Evolutionary conservation across 2,329 filamentous ascomycete genomes (phyloP), one percentile per base, ranked within the genome.

Genomic region (Verticillium nubilum): DNA sequence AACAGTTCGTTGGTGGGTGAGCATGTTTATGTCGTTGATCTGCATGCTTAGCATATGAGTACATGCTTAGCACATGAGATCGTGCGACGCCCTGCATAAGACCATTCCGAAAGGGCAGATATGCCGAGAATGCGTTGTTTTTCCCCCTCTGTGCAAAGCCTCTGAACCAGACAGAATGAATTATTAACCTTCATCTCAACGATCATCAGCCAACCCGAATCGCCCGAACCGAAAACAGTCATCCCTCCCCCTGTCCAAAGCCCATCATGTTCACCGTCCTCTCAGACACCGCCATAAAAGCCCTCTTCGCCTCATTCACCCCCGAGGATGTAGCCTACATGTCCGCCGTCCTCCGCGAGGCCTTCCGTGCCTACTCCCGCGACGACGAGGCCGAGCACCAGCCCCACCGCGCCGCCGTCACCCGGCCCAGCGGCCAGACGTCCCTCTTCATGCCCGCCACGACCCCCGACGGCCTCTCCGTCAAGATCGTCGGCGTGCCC

Each of bases 401-500:
- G 62, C 86, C 86, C 1, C 79, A 82, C 59, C 78, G 86, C 47
- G 87, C 85, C 1, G 76, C 80, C 2, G 79, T 89, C 57, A 83
- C 82, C 57, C 81, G 83, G 13, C 80, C 80, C 57, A 80, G 86
- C 77, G 86, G 86, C 3, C 79, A 80, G 31, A 85, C 82, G 1
- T 88, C 85, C 3, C 74, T 89, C 10, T 87, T 89, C 72, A 87
- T 89, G 85, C 87, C 87, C 2, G 85, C 85, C 13, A 85, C 79
- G 42, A 84, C 82, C 15, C 80, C 82, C 29, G 78, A 79, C 47
- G 80, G 82, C 2, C 76, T 87, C 19, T 87, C 86, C 5, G 82
- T 89, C 63, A 89, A 89, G 69, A 83, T 89, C 50, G 81, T 89
- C 50, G 60, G 73, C 71, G 60, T 77, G 63, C 35, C 69, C 57